phyloP scores from a whole-genome alignment of 1,284 basidiomycete genomes.

The Tetrapyrgos nigripes region DNA sequence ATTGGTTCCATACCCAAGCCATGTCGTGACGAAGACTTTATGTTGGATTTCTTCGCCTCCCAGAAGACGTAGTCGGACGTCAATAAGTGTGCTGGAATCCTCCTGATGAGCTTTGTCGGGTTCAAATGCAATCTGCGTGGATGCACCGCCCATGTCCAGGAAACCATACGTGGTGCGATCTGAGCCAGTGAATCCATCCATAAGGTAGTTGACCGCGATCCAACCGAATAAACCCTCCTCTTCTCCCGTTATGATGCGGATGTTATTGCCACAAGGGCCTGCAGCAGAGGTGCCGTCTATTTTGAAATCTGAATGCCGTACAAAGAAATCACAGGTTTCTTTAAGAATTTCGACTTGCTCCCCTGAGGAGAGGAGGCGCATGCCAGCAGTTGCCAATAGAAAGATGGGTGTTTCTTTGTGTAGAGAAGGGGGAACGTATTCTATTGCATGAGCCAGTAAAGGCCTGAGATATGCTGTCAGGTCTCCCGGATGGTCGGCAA shows the following conservation, averaged over 20 bases:
- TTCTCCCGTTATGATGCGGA: conserved; percentile 96
- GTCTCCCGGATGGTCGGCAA: conserved; percentile 71
- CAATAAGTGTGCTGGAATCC: conserved; percentile 70
- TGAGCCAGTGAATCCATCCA: conserved; percentile 90
- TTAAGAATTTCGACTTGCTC: conserved; percentile 79
- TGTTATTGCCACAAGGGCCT: conserved; percentile 88
- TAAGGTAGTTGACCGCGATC: conserved; percentile 99
- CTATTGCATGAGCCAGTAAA: conserved; percentile 83
- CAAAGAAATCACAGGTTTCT: conserved; percentile 82
- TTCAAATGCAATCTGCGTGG: conserved; percentile 94
- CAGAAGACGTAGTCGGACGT: conserved; percentile 84
- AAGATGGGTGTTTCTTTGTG: conserved; percentile 90
- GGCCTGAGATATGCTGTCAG: conserved; percentile 83
- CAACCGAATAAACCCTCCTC: conserved; percentile 99
- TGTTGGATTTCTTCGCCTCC: conserved; percentile 89
- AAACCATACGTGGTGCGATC: conserved; percentile 92
- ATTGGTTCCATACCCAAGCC: conserved; percentile 98
- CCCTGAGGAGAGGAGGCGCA: conserved; percentile 83
- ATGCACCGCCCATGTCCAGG: conserved; percentile 99
- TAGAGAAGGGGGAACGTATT: conserved; percentile 86
- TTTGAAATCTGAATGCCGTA: conserved; percentile 75
- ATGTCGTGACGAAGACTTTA: conserved; percentile 97
- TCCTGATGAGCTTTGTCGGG: conserved; percentile 63
- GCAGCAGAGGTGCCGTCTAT: conserved; percentile 66
- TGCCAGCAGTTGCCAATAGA: conserved; percentile 95